Evolutionary conservation across 1,284 basidiomycete species (phyloP), one percentile per base, ranked within the genome.

Genomic region (Microbotryum violaceum): DNA sequence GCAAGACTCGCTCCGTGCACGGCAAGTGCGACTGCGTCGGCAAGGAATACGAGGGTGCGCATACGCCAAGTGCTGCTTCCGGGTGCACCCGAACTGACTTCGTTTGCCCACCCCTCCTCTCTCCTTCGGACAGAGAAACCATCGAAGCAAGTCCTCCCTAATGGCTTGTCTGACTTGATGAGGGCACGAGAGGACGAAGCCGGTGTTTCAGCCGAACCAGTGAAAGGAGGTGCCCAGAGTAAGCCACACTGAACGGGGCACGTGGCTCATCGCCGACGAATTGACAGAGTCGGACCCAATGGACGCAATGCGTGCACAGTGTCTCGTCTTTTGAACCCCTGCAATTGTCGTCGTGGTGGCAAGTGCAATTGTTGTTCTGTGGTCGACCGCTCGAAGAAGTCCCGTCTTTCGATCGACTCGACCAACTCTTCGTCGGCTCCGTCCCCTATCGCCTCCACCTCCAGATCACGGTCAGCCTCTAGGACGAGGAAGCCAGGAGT

Each of bases 1-100:
- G 67, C 4, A 66, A 66, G 61, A 64, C 65, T 3, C 56, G 56
- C 14, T 48, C 56, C 10, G 67, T 69, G 1, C 67, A 69, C 23
- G 56, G 58, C 10, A 58, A 57, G 21, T 69, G 67, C 49, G 61
- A 66, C 7, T 69, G 67, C 20, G 60, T 57, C 0, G 67, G 54
- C 0, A 49, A 54, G 21, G 58, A 55, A 4, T n/a, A 47, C 3
- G 54, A 60, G 45, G 62, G 66, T 66, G 25, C 16, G 37, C 37
- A 18, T 42, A 42, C 37, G 12, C 37, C 37, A 42, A 14, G 37
- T 42, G 37, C 37, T 42, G 12, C 16, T 42, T 42, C 37, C 37
- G 37, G 14, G 16, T 42, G 16, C 16, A 6, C 37, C 2, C 16
- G 37, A 18, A 18, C 12, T 42, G 37, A 42, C 37, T 10, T 18